phyloP scores from a whole-genome alignment of 2,329 filamentous ascomycete genomes.

The Lachnellula subtilissima region DNA sequence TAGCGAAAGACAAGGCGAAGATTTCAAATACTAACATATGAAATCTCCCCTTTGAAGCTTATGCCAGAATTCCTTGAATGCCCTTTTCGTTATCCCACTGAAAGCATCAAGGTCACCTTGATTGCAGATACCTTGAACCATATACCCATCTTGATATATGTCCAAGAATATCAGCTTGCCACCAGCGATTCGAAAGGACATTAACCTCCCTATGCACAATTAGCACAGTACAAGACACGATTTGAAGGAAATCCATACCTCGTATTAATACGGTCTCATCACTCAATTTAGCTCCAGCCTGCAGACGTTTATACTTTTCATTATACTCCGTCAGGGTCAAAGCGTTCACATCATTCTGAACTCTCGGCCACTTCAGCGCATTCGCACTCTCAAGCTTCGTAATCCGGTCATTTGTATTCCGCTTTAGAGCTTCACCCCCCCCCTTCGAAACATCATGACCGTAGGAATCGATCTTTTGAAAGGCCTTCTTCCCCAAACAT shows the following conservation, averaged over 20 bases:
- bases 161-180: constrained; percentile 82
- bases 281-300: constrained; percentile 22
- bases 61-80: constrained; percentile 58
- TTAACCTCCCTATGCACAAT: constrained; percentile 61
- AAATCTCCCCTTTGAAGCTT: constrained; percentile 77
- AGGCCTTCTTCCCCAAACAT: constrained; percentile 3
- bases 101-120: constrained; percentile 43
- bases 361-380: constrained; percentile 52
- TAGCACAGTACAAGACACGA: constrained; percentile 13
- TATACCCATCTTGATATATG: constrained; percentile 66
- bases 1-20: constrained; percentile 9
- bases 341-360: constrained; percentile 31
- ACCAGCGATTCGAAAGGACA: constrained; percentile 64
- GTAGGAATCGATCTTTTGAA: neutral
- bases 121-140: constrained; percentile 73
- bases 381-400: constrained; percentile 47
- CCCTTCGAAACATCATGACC: neutral
- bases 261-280: constrained; percentile 21
- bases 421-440: neutral
- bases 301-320: constrained; percentile 34
- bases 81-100: constrained; percentile 33
- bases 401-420: constrained; percentile 41
- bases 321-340: constrained; percentile 32
- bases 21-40: constrained; percentile 57
- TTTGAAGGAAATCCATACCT: constrained; percentile 21